phyloP scores from a whole-genome alignment of 2,329 filamentous ascomycete genomes.

The Macrophomina tecta region DNA sequence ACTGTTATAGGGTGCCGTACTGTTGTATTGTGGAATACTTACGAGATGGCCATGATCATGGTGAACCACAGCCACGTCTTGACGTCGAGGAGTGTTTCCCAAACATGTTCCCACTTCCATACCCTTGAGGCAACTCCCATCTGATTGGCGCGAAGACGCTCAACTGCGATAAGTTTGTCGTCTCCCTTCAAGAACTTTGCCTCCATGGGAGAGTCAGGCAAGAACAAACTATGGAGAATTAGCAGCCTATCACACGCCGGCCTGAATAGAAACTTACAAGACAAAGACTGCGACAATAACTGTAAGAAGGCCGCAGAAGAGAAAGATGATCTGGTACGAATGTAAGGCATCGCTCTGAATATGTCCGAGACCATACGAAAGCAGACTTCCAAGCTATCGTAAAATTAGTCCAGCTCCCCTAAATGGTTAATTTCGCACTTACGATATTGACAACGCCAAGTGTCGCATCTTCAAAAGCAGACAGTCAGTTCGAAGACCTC shows the following conservation, averaged over 20 bases:
- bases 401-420: neutral
- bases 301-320: constrained; percentile 52
- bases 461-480: constrained; percentile 51
- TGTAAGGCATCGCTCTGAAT: constrained; percentile 55
- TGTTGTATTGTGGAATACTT: constrained; percentile 43
- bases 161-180: constrained; percentile 65
- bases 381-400: constrained; percentile 54
- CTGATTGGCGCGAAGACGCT: constrained; percentile 55
- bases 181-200: constrained; percentile 63
- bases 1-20: constrained; percentile 35
- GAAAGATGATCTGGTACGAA: constrained; percentile 45
- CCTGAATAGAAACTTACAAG: constrained; percentile 38
- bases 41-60: constrained; percentile 51
- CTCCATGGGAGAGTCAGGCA: constrained; percentile 69
- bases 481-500: neutral
- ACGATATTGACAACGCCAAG: constrained; percentile 61
- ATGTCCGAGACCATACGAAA: constrained; percentile 65
- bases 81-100: constrained; percentile 61
- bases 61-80: constrained; percentile 69
- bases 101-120: constrained; percentile 61
- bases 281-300: constrained; percentile 59
- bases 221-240: constrained; percentile 47
- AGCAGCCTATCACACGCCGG: neutral
- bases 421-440: neutral
- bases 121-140: constrained; percentile 49